These are phyloP conservation scores for Tolypocladium capitatum DNA, from an alignment of 2,329 filamentous ascomycete species.

Conservation along the genomic window DNA sequence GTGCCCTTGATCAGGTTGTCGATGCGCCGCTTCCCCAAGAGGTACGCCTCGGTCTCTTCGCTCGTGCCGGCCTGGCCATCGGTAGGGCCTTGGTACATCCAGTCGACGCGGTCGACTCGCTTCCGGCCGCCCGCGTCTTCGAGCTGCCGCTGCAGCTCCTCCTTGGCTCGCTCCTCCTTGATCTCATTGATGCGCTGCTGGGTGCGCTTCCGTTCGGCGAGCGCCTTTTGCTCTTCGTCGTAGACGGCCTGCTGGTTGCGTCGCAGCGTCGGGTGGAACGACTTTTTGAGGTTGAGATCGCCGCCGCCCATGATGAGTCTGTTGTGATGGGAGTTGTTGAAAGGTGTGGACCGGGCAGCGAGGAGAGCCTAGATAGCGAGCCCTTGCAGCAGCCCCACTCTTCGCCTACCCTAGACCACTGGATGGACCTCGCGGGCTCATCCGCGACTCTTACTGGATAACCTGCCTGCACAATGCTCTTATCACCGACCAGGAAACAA, in stretches of 20 bases:
- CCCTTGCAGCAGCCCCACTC: background rate
- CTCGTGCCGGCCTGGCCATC: constrained; percentile 60
- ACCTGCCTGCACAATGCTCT: no score
- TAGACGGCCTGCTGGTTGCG: constrained; percentile 86
- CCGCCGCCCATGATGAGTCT: constrained; percentile 67
- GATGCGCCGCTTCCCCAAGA: constrained; percentile 84
- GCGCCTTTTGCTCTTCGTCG: constrained; percentile 81
- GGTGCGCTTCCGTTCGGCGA: constrained; percentile 89
- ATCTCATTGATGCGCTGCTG: constrained; percentile 87
- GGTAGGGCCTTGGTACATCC: constrained; percentile 92
- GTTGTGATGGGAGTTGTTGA: background rate
- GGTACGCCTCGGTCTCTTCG: constrained; percentile 87
- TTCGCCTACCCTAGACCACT: background rate
- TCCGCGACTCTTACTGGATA: no score
- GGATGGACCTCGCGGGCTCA: background rate
- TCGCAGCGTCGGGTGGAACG: constrained; percentile 84
- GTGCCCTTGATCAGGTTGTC: constrained; percentile 69
- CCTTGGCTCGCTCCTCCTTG: constrained; percentile 82
- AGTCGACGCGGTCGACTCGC: constrained; percentile 74
- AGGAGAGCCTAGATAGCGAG: background rate
- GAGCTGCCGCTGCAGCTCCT: constrained; percentile 81
- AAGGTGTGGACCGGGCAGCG: background rate
- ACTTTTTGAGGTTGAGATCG: constrained; percentile 89
- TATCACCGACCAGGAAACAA: no score
- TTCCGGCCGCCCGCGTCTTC: constrained; percentile 78